Percentiles rank a stretch among this genome's conserved stretches.
These are phyloP conservation scores for Fusarium falciforme DNA, from an alignment of 2,329 filamentous ascomycete species.

Conservation along the genomic window DNA sequence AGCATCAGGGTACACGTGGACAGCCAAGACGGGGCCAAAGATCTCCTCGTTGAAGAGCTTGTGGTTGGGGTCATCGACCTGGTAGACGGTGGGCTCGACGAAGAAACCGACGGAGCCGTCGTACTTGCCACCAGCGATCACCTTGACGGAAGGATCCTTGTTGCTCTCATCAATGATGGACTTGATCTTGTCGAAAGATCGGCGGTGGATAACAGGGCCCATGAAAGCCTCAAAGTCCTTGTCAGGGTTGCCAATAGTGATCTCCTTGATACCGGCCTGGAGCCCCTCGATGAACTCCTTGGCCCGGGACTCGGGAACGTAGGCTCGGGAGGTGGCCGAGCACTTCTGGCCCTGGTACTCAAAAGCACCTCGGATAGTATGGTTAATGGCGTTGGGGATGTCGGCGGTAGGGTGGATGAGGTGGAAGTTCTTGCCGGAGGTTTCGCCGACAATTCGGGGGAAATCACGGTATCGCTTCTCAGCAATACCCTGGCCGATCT, in stretches of 20 bases:
- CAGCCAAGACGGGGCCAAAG: slow-evolving; percentile 80
- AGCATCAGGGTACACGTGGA: slow-evolving; percentile 82
- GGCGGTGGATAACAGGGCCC: slow-evolving; percentile 86
- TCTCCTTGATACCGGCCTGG: slow-evolving; percentile 71
- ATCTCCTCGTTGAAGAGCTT: slow-evolving; percentile 81
- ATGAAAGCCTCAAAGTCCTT: slow-evolving; percentile 80
- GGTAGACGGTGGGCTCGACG: slow-evolving; percentile 85
- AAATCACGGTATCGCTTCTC: slow-evolving; percentile 86
- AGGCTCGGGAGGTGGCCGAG: slow-evolving; percentile 83
- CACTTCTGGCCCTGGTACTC: slow-evolving; percentile 95
- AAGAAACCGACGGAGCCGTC: slow-evolving; percentile 84
- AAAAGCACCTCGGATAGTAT: slow-evolving; percentile 87
- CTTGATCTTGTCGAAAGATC: slow-evolving; percentile 83
- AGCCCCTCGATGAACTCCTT: slow-evolving; percentile 75
- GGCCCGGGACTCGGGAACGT: slow-evolving; percentile 82
- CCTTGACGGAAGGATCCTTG: slow-evolving; percentile 75
- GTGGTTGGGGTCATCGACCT: slow-evolving; percentile 77
- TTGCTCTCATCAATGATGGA: slow-evolving; percentile 84
- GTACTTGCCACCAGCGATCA: slow-evolving; percentile 80
- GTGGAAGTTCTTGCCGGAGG: slow-evolving; percentile 95
- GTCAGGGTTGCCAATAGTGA: slow-evolving; percentile 76
- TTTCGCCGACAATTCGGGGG: slow-evolving; percentile 89
- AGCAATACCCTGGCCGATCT: slow-evolving; percentile 84
- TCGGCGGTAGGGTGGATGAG: slow-evolving; percentile 82
- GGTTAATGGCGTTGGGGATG: slow-evolving; percentile 80